These are phyloP conservation scores for Collariella sp. DNA, from an alignment of 495 filamentous ascomycete species.

Conservation along the genomic window DNA sequence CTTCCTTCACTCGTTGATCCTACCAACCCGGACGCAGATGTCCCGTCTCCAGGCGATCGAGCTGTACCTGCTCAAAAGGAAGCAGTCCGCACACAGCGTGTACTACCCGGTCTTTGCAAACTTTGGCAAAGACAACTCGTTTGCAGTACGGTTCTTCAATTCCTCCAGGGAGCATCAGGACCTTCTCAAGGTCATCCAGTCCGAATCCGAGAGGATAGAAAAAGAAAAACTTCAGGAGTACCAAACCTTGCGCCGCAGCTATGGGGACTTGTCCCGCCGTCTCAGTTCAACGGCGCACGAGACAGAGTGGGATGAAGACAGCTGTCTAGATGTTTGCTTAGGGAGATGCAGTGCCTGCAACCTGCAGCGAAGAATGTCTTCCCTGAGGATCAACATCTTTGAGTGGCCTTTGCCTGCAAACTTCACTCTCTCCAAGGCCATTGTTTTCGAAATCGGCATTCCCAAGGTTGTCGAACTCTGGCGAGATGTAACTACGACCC, in stretches of 20 bases:
- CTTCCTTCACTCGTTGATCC: conserved; percentile 41
- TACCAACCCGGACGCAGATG: conserved; percentile 45
- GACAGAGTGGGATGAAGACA: background rate
- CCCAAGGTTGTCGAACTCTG: conserved; percentile 42
- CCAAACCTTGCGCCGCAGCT: conserved; percentile 6
- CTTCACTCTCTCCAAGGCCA: conserved; percentile 30
- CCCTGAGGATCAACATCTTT: conserved; percentile 43
- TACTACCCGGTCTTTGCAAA: conserved; percentile 31
- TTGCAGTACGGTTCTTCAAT: conserved; percentile 49
- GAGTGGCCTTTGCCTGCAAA: conserved; percentile 55
- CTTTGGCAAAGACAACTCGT: conserved; percentile 27
- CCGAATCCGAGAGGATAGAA: conserved; percentile 23
- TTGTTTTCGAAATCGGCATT: conserved; percentile 50
- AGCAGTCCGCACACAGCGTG: background rate
- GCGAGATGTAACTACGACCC: conserved; percentile 43
- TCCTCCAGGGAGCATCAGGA: conserved; percentile 37
- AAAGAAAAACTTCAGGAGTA: conserved; percentile 40
- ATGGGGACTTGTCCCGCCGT: background rate
- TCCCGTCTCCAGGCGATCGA: conserved; percentile 41
- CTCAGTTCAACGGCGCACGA: background rate
- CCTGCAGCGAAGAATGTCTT: conserved; percentile 12
- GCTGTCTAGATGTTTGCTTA: conserved; percentile 20
- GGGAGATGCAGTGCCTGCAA: conserved; percentile 31
- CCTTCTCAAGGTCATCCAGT: conserved; percentile 34
- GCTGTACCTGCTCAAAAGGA: conserved; percentile 37